A percentile compares a stretch with the other conserved stretches of the same genome.
Conservation (phyloP, 495 filamentous ascomycete genomes). For the Penicillium turbatum region DNA sequence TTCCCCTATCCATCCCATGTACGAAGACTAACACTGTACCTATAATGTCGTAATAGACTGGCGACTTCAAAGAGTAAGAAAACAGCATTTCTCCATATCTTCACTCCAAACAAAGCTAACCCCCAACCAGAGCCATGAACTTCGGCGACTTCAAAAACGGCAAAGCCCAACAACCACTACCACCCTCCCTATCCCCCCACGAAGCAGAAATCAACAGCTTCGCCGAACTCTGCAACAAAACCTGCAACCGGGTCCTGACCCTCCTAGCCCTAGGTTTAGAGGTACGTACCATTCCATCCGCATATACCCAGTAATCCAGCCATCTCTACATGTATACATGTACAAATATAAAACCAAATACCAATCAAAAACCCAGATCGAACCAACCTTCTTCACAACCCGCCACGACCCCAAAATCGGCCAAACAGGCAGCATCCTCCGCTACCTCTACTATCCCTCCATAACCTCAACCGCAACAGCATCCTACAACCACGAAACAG, state of each 20-base stretch:
- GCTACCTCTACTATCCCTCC: constrained; percentile 77
- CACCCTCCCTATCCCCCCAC: constrained; percentile 55
- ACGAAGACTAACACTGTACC: constrained; percentile 10
- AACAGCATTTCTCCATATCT: neutral
- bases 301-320: no score
- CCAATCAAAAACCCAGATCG: constrained; percentile 34
- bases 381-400: constrained; percentile 64
- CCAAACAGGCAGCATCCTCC: constrained; percentile 68
- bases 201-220: constrained; percentile 62
- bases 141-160: constrained; percentile 70
- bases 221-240: constrained; percentile 60
- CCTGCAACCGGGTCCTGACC: constrained; percentile 66
- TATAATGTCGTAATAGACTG: constrained; percentile 49
- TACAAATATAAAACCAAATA: neutral
- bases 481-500: constrained; percentile 45
- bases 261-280: constrained; percentile 73
- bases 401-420: constrained; percentile 60
- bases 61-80: constrained; percentile 86
- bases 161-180: constrained; percentile 78
- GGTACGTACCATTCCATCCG: constrained; percentile 30
- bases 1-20: neutral
- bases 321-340: no score
- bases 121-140: constrained; percentile 75
- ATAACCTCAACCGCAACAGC: constrained; percentile 38
- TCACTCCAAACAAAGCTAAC: constrained; percentile 5